A percentile compares a stretch with the other conserved stretches of the same genome.
Evolutionary conservation across 2,329 filamentous ascomycete species (phyloP).

Genomic region (Chaetomium strumarium): DNA sequence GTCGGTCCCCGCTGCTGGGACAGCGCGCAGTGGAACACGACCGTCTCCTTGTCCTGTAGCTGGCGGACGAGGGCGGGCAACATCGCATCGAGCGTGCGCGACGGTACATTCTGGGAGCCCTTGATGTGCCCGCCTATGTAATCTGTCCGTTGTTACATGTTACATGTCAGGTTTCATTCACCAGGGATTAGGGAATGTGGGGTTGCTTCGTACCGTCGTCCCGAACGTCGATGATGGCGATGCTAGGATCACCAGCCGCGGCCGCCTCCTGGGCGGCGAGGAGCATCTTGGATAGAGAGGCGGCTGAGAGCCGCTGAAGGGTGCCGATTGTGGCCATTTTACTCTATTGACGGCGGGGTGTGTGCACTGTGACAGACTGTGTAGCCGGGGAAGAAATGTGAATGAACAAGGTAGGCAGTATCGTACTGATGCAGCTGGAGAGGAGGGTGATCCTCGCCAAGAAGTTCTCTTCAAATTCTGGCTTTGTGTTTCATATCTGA

Average conservation of each 20-base stretch:
- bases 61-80: slow-evolving; percentile 78
- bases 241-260: slow-evolving; percentile 34
- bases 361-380: no score
- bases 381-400: no score
- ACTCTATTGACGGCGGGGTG: not conserved
- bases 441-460: not conserved
- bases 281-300: slow-evolving; percentile 61
- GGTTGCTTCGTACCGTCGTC: slow-evolving; percentile 57
- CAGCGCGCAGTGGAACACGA: slow-evolving; percentile 91
- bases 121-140: slow-evolving; percentile 87
- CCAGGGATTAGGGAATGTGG: not conserved
- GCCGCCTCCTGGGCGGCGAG: slow-evolving; percentile 42
- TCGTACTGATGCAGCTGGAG: no score
- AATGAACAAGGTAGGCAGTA: no score
- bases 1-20: slow-evolving; percentile 85
- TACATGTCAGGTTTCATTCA: not conserved
- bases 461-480: not conserved
- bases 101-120: slow-evolving; percentile 70
- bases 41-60: slow-evolving; percentile 69
- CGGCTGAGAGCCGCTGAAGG: slow-evolving; percentile 62
- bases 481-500: not conserved
- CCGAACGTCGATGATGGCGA: slow-evolving; percentile 83
- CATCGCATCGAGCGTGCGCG: slow-evolving; percentile 62
- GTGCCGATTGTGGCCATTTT: slow-evolving; percentile 51
- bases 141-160: slow-evolving; percentile 48